A percentile compares a stretch with the other conserved stretches of the same genome.
Evolutionary conservation across 768 basidiomycete species (phyloP).

Genomic region (Mycena chlorophos): DNA sequence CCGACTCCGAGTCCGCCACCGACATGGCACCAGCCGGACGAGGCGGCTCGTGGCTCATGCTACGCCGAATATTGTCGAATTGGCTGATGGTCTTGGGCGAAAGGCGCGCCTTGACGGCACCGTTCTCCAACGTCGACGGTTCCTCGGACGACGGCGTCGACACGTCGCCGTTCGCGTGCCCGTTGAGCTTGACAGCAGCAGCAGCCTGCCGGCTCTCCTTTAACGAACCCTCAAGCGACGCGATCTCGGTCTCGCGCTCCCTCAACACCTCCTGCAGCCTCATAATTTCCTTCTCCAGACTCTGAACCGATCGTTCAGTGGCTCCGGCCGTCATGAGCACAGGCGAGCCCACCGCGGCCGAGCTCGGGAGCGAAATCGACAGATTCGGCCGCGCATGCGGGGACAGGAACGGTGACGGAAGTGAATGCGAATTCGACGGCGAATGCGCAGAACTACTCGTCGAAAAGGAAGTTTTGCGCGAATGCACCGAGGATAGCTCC

Average conservation of each 20-base stretch:
- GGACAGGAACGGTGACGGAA: slow-evolving; percentile 26
- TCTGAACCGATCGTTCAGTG: slow-evolving; percentile 75
- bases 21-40: slow-evolving; percentile 33
- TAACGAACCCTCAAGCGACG: slow-evolving; percentile 61
- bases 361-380: slow-evolving; percentile 53
- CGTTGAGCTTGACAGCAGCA: slow-evolving; percentile 5
- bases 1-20: slow-evolving; percentile 39
- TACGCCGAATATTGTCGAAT: slow-evolving; percentile 73
- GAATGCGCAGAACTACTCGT: slow-evolving; percentile 61
- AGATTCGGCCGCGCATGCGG: slow-evolving; percentile 51
- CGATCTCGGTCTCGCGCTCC: slow-evolving; percentile 91
- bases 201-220: slow-evolving; percentile 32
- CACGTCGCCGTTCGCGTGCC: slow-evolving; percentile 1
- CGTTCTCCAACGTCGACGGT: slow-evolving; percentile 3
- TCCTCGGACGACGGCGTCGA: slow-evolving; percentile 6
- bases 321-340: slow-evolving; percentile 27
- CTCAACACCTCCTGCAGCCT: slow-evolving; percentile 89
- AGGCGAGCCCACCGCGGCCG: slow-evolving; percentile 28
- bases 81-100: slow-evolving; percentile 73
- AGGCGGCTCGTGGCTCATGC: slow-evolving; percentile 49
- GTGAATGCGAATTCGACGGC: slow-evolving; percentile 59
- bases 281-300: slow-evolving; percentile 94
- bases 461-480: slow-evolving; percentile 80
- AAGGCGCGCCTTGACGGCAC: slow-evolving; percentile 37
- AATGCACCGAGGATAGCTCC: slow-evolving; percentile 88